Evolutionary conservation across 257 asterid genomes (phyloP).

Genomic region (Nemophila menziesii): DNA sequence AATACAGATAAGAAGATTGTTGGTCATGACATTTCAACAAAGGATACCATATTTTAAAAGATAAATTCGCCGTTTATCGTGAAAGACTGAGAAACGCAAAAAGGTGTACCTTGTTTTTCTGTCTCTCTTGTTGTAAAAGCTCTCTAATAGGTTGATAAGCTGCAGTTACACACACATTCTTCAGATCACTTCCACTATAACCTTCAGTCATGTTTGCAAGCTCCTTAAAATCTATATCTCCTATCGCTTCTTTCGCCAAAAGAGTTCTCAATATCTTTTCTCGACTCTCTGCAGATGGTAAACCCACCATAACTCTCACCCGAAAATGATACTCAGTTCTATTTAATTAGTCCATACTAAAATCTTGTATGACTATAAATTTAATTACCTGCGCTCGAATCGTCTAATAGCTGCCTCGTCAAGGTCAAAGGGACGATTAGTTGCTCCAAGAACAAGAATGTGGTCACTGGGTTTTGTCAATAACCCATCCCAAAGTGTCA

Average conservation of each 20-base stretch:
- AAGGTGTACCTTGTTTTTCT: no score
- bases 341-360: no score
- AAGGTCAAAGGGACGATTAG: constrained; percentile 85
- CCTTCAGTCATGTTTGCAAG: constrained; percentile 81
- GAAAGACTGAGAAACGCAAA: no score
- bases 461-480: constrained; percentile 59
- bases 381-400: constrained; percentile 80
- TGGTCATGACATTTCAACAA: no score
- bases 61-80: no score
- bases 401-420: constrained; percentile 90
- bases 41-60: no score
- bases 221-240: constrained; percentile 46
- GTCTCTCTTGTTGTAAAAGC: no score
- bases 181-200: constrained; percentile 76
- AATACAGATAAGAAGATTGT: no score
- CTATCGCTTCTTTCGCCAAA: constrained; percentile 58
- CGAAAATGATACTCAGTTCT: no score
- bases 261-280: constrained; percentile 60
- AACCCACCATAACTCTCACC: constrained; percentile 84
- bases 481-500: constrained; percentile 88
- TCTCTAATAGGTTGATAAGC: no score
- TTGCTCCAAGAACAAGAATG: constrained; percentile 84
- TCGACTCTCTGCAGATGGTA: constrained; percentile 62
- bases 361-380: no score
- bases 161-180: constrained; percentile 47